These are phyloP conservation scores for Starmera quercuum DNA, from an alignment of 805 yeast species.

Conservation along the genomic window DNA sequence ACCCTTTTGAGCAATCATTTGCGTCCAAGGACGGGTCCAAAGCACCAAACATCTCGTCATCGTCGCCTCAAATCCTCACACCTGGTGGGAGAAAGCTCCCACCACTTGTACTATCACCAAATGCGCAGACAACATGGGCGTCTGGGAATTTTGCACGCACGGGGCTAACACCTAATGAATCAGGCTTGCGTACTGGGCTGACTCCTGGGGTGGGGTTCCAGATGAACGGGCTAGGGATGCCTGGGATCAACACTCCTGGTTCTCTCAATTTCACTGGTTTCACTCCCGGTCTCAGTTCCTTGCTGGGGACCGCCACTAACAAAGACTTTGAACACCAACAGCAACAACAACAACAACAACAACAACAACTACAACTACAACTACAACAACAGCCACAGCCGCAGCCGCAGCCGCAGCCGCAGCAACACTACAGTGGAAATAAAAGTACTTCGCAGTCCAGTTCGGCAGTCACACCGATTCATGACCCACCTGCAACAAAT, in stretches of 20 bases:
- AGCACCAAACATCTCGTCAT: conserved; percentile 22
- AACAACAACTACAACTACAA: conserved; percentile 1
- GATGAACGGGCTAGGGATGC: conserved; percentile 26
- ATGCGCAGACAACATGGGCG: conserved; percentile 16
- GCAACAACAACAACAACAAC: conserved; percentile 2
- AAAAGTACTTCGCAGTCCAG: conserved; percentile 1
- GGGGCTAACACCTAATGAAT: conserved; percentile 73
- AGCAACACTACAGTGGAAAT: conserved; percentile 7
- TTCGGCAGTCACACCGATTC: background rate
- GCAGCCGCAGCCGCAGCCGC: conserved; percentile 9
- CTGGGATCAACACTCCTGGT: conserved; percentile 8
- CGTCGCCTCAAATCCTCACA: conserved; percentile 42
- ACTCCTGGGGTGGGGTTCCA: conserved; percentile 54
- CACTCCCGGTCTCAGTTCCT: conserved; percentile 33
- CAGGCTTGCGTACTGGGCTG: conserved; percentile 60
- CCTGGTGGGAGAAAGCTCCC: conserved; percentile 55
- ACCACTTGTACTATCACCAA: conserved; percentile 28
- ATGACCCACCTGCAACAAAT: background rate
- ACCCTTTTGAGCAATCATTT: conserved; percentile 92
- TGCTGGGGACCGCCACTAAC: conserved; percentile 12
- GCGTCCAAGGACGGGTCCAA: conserved; percentile 46
- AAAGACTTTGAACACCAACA: conserved; percentile 9
- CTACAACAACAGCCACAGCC: conserved; percentile 8
- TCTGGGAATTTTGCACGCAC: conserved; percentile 26
- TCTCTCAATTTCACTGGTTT: conserved; percentile 12